These are phyloP conservation scores for Fonsecaea erecta DNA, from an alignment of 2,329 filamentous ascomycete species.

Conservation along the genomic window DNA sequence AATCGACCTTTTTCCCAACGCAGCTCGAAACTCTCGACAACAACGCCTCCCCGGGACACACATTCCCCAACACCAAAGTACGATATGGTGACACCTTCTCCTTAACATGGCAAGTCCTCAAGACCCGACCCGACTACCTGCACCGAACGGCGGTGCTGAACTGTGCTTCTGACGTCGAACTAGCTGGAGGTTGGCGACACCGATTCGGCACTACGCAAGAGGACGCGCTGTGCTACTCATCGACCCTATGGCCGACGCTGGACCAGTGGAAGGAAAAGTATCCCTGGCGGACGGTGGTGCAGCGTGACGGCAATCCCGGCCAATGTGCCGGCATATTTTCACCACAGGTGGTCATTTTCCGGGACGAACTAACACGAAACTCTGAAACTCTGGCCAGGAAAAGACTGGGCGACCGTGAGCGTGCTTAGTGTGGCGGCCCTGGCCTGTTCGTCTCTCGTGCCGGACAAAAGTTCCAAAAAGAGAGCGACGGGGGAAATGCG, in stretches of 20 bases:
- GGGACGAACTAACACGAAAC: slow-evolving; percentile 12
- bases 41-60: slow-evolving; percentile 9
- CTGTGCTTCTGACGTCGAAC: slow-evolving; percentile 18
- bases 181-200: slow-evolving; percentile 23
- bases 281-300: slow-evolving; percentile 12
- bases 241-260: slow-evolving; percentile 18
- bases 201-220: slow-evolving; percentile 19
- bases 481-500: slow-evolving; percentile 4
- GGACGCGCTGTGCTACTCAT: slow-evolving; percentile 22
- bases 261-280: slow-evolving; percentile 9
- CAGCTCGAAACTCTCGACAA: slow-evolving; percentile 15
- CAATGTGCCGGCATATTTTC: slow-evolving; percentile 19
- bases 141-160: slow-evolving; percentile 20
- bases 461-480: background rate
- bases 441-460: background rate
- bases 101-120: slow-evolving; percentile 13
- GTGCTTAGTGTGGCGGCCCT: too few species aligned
- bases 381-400: slow-evolving; percentile 4
- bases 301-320: slow-evolving; percentile 10
- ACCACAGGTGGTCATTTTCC: slow-evolving; percentile 18
- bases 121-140: slow-evolving; percentile 13
- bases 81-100: slow-evolving; percentile 18
- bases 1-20: slow-evolving; percentile 15
- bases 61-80: slow-evolving; percentile 7
- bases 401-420: too few species aligned